These are phyloP conservation scores for Rhizopogon rudus DNA, from an alignment of 768 basidiomycete species.

Conservation along the genomic window DNA sequence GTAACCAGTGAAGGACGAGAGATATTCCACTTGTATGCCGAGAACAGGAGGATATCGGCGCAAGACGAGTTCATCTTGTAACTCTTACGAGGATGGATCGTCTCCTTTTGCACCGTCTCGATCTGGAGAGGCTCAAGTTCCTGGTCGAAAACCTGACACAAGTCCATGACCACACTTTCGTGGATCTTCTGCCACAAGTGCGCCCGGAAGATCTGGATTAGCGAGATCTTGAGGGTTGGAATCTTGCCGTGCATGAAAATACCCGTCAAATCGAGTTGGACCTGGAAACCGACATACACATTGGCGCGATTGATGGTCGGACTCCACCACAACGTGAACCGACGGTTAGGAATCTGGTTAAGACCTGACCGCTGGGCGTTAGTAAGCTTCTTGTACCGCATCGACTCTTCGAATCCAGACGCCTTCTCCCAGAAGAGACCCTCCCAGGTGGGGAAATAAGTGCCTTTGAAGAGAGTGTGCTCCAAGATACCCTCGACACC, in stretches of 20 bases:
- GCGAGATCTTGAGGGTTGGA: conserved; percentile 94
- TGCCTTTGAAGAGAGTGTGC: conserved; percentile 96
- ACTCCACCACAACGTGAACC: conserved; percentile 99
- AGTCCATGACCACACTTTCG: conserved; percentile 89
- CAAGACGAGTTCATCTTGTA: conserved; percentile 99
- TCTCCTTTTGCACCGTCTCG: conserved; percentile 99
- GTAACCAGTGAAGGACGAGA: conserved; percentile 93
- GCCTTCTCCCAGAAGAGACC: conserved; percentile 99
- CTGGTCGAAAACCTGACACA: conserved; percentile 99
- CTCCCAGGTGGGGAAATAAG: conserved; percentile 97
- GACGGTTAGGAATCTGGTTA: conserved; percentile 97
- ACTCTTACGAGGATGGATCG: conserved; percentile 98
- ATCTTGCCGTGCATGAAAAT: conserved; percentile 99
- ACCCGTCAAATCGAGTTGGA: conserved; percentile 95
- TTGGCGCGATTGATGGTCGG: conserved; percentile 99
- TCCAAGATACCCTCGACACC: conserved; percentile 97
- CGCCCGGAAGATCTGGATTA: conserved; percentile 99
- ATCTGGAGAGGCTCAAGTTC: conserved; percentile 97
- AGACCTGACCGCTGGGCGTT: conserved; percentile 98
- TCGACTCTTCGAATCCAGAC: conserved; percentile 93
- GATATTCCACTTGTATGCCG: conserved; percentile 98
- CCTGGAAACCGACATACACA: conserved; percentile 99
- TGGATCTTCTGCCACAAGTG: conserved; percentile 99
- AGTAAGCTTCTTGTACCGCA: conserved; percentile 94
- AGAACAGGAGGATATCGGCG: conserved; percentile 96